A percentile compares a stretch with the other conserved stretches of the same genome.
phyloP scores from a whole-genome alignment of 257 asterid species.

The Capsicum baccatum region DNA sequence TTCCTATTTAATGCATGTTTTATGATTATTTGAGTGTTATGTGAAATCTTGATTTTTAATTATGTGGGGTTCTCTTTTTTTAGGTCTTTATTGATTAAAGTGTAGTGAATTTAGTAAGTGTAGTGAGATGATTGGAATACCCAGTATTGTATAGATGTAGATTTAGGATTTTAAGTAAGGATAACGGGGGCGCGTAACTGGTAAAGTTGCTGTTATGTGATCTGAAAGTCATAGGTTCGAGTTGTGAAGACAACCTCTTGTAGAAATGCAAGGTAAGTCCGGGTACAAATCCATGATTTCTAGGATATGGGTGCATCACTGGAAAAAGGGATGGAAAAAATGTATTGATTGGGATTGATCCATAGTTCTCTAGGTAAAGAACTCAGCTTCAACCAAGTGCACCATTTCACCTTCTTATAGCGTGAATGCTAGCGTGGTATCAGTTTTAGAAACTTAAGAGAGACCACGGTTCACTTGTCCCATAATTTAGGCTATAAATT shows the following conservation, averaged over 20 bases:
- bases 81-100: not conserved
- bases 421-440: no score
- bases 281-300: no score
- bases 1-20: slow-evolving; percentile 7
- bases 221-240: not conserved
- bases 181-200: not conserved
- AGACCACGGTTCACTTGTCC: no score
- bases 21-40: not conserved
- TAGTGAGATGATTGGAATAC: not conserved
- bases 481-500: no score
- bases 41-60: not conserved
- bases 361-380: no score
- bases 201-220: not conserved
- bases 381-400: no score
- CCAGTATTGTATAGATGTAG: not conserved
- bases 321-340: no score
- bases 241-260: not conserved
- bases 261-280: no score
- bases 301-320: no score
- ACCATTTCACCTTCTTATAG: no score
- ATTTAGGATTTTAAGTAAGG: slow-evolving; percentile 4
- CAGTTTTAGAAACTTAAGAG: no score
- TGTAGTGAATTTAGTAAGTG: not conserved
- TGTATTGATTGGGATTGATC: no score
- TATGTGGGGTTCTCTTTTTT: not conserved